Conservation (phyloP, 75 land plant species). For the Selaginella moellendorffii region DNA sequence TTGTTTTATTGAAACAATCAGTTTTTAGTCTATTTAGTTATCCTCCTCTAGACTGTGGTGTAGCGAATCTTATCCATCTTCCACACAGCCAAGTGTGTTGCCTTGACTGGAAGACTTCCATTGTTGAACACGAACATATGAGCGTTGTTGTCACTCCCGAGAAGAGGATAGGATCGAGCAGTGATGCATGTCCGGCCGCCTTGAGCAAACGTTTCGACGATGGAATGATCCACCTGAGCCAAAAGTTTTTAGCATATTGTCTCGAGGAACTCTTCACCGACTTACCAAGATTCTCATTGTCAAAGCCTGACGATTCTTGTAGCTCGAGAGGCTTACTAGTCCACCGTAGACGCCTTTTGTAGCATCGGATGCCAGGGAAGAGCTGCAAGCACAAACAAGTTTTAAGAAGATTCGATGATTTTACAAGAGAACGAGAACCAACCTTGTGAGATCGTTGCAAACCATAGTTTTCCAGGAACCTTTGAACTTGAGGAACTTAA, state of each 20-base stretch:
- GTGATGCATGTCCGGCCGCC: conserved; percentile 44
- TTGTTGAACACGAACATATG: conserved; percentile 41
- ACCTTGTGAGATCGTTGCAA: conserved; percentile 32
- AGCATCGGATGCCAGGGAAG: not conserved
- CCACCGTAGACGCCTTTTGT: not conserved
- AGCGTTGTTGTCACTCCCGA: conserved; percentile 20
- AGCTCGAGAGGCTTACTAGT: not conserved
- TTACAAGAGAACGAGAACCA: too few species aligned
- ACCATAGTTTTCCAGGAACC: conserved; percentile 13
- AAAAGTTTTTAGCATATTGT: not conserved
- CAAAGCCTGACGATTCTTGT: not conserved
- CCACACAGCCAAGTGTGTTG: conserved; percentile 41
- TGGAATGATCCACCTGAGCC: conserved; percentile 44
- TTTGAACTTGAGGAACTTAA: conserved; percentile 27
- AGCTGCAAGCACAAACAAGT: not conserved
- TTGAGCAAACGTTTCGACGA: conserved; percentile 54
- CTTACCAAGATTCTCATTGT: not conserved
- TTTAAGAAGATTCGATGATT: too few species aligned
- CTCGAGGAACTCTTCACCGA: not conserved
- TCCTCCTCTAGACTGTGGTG: not conserved
- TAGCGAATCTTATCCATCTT: conserved; percentile 20
- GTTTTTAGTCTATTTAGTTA: too few species aligned
- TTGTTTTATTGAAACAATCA: too few species aligned
- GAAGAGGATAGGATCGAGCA: conserved; percentile 37
- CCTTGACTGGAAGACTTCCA: conserved; percentile 40